Base-by-base conservation (phyloP, 768 basidiomycete genomes). In the Tulasnella sp. region DNA sequence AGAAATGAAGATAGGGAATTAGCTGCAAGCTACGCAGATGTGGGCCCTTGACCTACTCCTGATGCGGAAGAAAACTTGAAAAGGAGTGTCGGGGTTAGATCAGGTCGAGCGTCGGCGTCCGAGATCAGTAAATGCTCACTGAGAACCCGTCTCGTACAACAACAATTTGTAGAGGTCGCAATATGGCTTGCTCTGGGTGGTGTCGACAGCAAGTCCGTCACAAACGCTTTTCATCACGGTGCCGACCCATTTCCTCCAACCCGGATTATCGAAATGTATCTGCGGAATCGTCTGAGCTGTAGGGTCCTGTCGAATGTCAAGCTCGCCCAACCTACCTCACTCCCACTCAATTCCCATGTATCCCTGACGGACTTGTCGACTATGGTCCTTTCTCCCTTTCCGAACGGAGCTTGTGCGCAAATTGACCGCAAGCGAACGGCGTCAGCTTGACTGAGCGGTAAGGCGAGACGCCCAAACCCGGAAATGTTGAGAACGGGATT, bases 311-410 rank as follows among this genome's bases (percentile, higher is more conserved):
- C 24, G n/a, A 16, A 60, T 28, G 58, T 31, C n/a, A 28, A 11
- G n/a, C 31, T 9, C 37, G 20, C n/a, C 11, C 28, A 58, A 50
- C 48, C 28, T 69, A 85, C 85, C 73, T 84, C 82, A 0, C 79
- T 82, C 0, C 88, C 87, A 75, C 88, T 87, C 64, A 90, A 87
- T 82, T 90, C 89, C 89, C 89, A 90, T 3, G 88, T 89, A 85
- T 90, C 87, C 18, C 89, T 84, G 7, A 90, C 88, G 0, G 84
- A 82, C 64, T 85, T 89, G 81, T 90, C 87, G 0, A 89, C 85
- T 12, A 89, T 81, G 0, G 88, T 89, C 16, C 85, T 83, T 44
- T 87, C 85, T 18, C 88, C 88, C 76, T 87, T 86, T 0, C 89
- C 89, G 82, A 87, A 90, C 0, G 89, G 88, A 4, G 89, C 88